Evolutionary conservation across 2,329 filamentous ascomycete species (phyloP), one percentile per base, ranked within the genome.

Genomic region (Xylaria sp.): DNA sequence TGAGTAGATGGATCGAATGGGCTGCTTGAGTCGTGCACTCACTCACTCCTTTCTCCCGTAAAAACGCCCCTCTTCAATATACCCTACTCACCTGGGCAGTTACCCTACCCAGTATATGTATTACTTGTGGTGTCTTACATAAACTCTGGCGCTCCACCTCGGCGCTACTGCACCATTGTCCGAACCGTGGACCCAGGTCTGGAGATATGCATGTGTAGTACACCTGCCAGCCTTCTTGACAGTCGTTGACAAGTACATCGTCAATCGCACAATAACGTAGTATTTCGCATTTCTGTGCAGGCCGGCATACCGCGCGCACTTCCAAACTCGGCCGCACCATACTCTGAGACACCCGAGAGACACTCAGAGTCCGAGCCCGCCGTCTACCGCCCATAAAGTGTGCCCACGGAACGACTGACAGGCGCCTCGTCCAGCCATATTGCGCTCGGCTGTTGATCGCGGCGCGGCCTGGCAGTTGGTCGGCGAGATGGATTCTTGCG

Each of bases 401-500:
- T 48, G 37, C 20, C 60, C n/a, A 25, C 13, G 55, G 37, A 57
- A 59, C 56, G 41, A 44, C 58, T 7, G 37, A 20, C 51, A 56
- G 41, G 39, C 34, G 8, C 23, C 37, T 23, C 20, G 31, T 50
- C 55, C 20, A 39, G 25, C 51, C 23, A 51, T 20, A 52, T 50
- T 52, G 46, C 46, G 46, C 66, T 41, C 50, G 50, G 59, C 51
- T 55, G 39, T 59, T 44, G 58, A 57, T 55, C 25, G 55, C 51
- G 50, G 48, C 51, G 64, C 20, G 37, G 52, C 46, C 23, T 67
- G 50, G 64, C 58, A 46, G 41, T 52, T 58, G 65, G 63, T 67
- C 65, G 72, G 63, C 75, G 75, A 76, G 39, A 78, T 77, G 76
- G 73, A 74, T 70, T 63, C 69, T 69, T 50, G 66, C 70, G 67